Evolutionary conservation across 352 stramenopile species (phyloP).

Genomic region (Globisporangium recalcitrans): DNA sequence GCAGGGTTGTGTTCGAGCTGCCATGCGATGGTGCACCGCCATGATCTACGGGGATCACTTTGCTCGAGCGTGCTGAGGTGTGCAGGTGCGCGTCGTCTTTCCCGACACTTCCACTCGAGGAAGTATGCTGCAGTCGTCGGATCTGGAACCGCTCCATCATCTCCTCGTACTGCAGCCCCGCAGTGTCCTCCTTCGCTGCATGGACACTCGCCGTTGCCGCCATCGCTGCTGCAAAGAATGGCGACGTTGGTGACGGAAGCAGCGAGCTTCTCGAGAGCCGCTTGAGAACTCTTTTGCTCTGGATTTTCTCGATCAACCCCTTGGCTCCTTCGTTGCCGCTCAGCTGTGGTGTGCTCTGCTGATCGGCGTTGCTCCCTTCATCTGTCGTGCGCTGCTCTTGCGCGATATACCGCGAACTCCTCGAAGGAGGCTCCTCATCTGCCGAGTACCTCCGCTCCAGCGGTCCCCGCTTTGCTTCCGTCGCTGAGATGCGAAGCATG

Average conservation of each 20-base stretch:
- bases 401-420: neutral
- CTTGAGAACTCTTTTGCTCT: slow-evolving; percentile 1
- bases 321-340: neutral
- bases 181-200: neutral
- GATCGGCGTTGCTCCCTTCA: neutral
- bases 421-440: neutral
- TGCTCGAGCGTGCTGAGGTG: no score
- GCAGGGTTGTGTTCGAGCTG: neutral
- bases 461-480: neutral
- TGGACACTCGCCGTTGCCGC: neutral
- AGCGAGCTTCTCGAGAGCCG: slow-evolving; percentile 6
- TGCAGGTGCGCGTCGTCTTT: neutral
- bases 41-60: neutral
- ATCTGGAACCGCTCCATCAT: slow-evolving; percentile 56
- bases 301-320: neutral
- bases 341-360: neutral
- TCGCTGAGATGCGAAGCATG: neutral
- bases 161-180: slow-evolving; percentile 30
- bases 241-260: neutral
- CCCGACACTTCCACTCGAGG: neutral
- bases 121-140: slow-evolving; percentile 20
- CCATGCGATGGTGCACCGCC: neutral
- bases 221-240: neutral
- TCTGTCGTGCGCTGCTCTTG: neutral
- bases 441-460: slow-evolving; percentile 8